A percentile compares a stretch with the other conserved stretches of the same genome.
phyloP scores from a whole-genome alignment of 768 basidiomycete genomes.

The Tephrocybe sp. region DNA sequence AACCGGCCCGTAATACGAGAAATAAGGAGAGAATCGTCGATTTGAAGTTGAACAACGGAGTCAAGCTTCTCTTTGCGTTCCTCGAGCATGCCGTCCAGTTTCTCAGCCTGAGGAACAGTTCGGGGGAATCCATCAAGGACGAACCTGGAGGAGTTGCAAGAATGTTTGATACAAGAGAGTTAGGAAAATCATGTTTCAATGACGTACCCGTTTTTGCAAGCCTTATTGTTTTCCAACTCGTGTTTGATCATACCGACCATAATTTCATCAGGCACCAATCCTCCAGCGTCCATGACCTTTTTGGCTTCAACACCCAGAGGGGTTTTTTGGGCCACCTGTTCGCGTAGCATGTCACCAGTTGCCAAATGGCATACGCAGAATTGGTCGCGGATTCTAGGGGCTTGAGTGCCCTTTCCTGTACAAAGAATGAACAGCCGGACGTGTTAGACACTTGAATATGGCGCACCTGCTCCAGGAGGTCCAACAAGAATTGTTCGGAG shows the following conservation, averaged over 20 bases:
- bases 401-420: constrained; percentile 97
- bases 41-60: constrained; percentile 87
- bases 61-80: constrained; percentile 84
- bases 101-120: constrained; percentile 94
- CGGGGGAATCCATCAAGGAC: constrained; percentile 99
- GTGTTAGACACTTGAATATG: neutral
- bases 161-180: constrained; percentile 15
- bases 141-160: constrained; percentile 59
- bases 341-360: constrained; percentile 97
- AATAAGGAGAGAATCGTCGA: constrained; percentile 93
- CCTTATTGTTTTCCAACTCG: constrained; percentile 89
- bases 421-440: neutral
- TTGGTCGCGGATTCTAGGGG: constrained; percentile 85
- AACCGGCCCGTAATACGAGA: constrained; percentile 96
- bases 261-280: constrained; percentile 94
- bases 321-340: constrained; percentile 87
- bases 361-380: constrained; percentile 98
- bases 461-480: constrained; percentile 93
- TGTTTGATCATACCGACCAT: constrained; percentile 97
- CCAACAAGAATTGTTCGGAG: constrained; percentile 91
- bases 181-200: constrained; percentile 1
- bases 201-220: constrained; percentile 92
- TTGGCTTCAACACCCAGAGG: constrained; percentile 88
- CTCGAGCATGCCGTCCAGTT: constrained; percentile 89
- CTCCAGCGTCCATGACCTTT: constrained; percentile 96